These are phyloP conservation scores for Arthrobotrys pseudoclavata DNA, from an alignment of 2,329 filamentous ascomycete genomes.

Conservation along the genomic window DNA sequence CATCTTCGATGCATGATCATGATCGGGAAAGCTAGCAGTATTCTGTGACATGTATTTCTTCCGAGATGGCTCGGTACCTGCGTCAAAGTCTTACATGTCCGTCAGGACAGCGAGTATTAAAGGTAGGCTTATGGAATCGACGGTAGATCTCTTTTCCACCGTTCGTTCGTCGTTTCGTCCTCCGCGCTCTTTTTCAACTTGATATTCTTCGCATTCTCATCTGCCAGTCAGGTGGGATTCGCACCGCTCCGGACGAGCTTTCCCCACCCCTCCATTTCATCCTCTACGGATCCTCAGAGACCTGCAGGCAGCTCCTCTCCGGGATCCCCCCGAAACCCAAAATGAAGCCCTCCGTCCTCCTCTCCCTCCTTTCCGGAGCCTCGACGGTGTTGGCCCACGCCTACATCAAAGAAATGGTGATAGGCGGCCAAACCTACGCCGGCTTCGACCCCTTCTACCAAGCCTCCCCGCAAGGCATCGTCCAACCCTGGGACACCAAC, in stretches of 20 bases:
- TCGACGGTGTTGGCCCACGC: conserved; percentile 59
- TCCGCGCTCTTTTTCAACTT: background rate
- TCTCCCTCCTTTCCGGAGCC: conserved; percentile 45
- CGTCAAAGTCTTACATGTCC: background rate
- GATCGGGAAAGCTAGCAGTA: background rate
- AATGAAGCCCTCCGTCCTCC: conserved; percentile 61
- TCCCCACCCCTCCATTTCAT: background rate
- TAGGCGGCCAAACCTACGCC: conserved; percentile 52
- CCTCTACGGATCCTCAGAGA: background rate
- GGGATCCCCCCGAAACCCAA: conserved; percentile 1
- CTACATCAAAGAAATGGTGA: conserved; percentile 60
- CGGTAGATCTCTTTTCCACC: background rate
- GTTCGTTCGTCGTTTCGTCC: conserved; percentile 5
- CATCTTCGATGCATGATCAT: background rate
- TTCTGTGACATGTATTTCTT: too few relatives aligned
- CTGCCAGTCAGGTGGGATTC: background rate
- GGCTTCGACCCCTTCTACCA: conserved; percentile 61
- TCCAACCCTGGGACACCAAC: conserved; percentile 63
- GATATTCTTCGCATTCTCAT: background rate
- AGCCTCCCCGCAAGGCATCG: conserved; percentile 56
- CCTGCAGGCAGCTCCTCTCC: conserved; percentile 1
- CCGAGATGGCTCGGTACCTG: conserved; percentile 2
- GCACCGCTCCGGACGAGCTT: conserved; percentile 7
- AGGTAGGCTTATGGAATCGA: background rate
- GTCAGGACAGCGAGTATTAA: too few relatives aligned